Percentiles rank a stretch among this genome's conserved stretches.
Evolutionary conservation across 2,329 filamentous ascomycete species (phyloP).

Genomic region (Nigrospora sphaerica): DNA sequence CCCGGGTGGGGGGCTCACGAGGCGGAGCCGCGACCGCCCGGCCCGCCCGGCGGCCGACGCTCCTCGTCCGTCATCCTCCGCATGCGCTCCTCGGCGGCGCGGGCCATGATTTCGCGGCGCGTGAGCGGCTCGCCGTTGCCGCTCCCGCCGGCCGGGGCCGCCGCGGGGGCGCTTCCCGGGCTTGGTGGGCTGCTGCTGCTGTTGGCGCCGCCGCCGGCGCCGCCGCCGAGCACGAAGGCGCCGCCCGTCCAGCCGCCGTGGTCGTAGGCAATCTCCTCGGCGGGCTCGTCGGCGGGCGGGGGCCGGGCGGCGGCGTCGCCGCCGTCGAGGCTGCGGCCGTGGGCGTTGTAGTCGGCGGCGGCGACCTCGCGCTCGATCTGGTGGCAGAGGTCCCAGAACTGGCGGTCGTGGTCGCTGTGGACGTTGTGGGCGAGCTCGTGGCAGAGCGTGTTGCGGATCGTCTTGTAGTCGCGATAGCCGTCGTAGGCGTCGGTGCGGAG

Average conservation of each 20-base stretch:
- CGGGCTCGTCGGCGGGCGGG: slow-evolving; percentile 10
- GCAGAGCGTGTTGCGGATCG: slow-evolving; percentile 84
- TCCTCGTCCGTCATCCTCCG: slow-evolving; percentile 31
- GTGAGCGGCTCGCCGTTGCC: slow-evolving; percentile 41
- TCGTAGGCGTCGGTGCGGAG: slow-evolving; percentile 91
- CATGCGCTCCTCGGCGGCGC: slow-evolving; percentile 62
- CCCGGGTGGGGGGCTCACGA: neutral
- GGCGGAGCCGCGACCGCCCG: neutral
- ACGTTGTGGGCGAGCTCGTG: slow-evolving; percentile 95
- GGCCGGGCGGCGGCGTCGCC: slow-evolving; percentile 52
- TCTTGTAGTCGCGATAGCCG: slow-evolving; percentile 88
- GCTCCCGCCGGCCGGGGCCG: slow-evolving; percentile 14
- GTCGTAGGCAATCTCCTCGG: slow-evolving; percentile 52
- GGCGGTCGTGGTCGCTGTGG: slow-evolving; percentile 70
- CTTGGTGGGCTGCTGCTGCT: slow-evolving; percentile 5
- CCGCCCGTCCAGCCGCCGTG: slow-evolving; percentile 74
- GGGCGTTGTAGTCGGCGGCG: slow-evolving; percentile 67
- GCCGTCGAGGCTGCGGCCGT: slow-evolving; percentile 61
- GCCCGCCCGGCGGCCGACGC: slow-evolving; percentile 4
- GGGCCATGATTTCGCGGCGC: slow-evolving; percentile 68
- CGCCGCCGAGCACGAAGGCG: slow-evolving; percentile 64
- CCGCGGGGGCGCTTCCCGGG: slow-evolving; percentile 58
- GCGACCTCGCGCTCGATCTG: slow-evolving; percentile 85
- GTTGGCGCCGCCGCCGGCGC: slow-evolving; percentile 20
- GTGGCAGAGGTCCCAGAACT: slow-evolving; percentile 86